These are phyloP conservation scores for Peronospora farinosa DNA, from an alignment of 352 stramenopile genomes.

Conservation along the genomic window DNA sequence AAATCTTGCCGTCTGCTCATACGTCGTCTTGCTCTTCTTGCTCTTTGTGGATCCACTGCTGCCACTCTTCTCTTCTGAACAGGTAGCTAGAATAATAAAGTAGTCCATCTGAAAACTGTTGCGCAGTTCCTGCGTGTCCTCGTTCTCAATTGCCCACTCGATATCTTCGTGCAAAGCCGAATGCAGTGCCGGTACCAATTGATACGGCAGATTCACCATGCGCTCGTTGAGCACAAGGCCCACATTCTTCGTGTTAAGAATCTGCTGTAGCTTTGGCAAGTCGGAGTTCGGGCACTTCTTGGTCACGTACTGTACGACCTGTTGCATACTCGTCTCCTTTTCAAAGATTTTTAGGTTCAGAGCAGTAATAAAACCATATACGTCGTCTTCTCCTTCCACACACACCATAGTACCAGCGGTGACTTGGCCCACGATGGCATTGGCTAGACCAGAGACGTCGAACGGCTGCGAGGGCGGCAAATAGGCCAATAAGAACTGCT, in stretches of 20 bases:
- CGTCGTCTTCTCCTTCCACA: constrained; percentile 67
- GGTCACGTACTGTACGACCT: constrained; percentile 70
- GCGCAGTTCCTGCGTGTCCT: constrained; percentile 53
- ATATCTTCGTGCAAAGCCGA: constrained; percentile 80
- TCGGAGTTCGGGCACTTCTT: constrained; percentile 61
- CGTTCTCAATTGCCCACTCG: constrained; percentile 77
- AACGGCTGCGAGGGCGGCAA: constrained; percentile 71
- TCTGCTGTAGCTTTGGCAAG: constrained; percentile 45
- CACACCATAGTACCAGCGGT: constrained; percentile 75
- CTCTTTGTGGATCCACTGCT: constrained; percentile 36
- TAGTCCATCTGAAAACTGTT: constrained; percentile 77
- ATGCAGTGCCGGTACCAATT: constrained; percentile 74
- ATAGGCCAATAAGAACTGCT: constrained; percentile 75
- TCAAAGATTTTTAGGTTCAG: constrained; percentile 56
- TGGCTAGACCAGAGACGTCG: constrained; percentile 73
- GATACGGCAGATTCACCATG: constrained; percentile 85
- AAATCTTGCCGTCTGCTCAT: constrained; percentile 63
- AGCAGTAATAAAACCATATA: constrained; percentile 84
- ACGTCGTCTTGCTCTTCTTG: constrained; percentile 73
- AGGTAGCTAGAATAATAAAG: constrained; percentile 70
- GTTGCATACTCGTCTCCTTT: constrained; percentile 51
- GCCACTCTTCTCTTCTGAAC: constrained; percentile 48
- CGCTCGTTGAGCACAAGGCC: constrained; percentile 75
- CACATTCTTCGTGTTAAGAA: constrained; percentile 54
- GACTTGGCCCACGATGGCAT: constrained; percentile 70